Evolutionary conservation across 2,329 filamentous ascomycete genomes (phyloP).

Genomic region (Fusarium euwallaceae): DNA sequence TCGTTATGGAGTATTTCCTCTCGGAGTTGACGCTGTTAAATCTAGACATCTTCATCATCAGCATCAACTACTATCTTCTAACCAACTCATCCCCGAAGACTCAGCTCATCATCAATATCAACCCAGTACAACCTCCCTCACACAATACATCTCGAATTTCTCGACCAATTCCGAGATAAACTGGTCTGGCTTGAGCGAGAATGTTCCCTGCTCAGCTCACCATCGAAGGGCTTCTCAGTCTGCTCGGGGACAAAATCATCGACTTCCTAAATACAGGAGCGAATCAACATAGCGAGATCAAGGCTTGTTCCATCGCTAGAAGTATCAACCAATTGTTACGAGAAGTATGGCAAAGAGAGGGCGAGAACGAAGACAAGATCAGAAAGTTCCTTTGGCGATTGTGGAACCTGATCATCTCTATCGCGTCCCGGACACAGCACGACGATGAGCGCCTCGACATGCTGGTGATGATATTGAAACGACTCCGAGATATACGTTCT

Average conservation of each 20-base stretch:
- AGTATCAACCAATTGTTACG: neutral
- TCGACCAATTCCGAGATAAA: neutral
- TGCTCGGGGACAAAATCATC: neutral
- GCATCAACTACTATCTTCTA: neutral
- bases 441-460: conserved; percentile 44
- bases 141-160: neutral
- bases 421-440: conserved; percentile 45
- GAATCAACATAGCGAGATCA: neutral
- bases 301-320: neutral
- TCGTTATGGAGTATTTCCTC: neutral
- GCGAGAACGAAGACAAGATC: neutral
- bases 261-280: neutral
- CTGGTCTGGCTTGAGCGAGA: neutral
- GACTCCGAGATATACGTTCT: conserved; percentile 40
- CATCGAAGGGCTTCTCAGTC: neutral
- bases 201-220: neutral
- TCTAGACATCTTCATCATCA: neutral
- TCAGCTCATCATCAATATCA: neutral
- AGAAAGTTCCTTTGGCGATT: conserved; percentile 47
- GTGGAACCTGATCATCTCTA: conserved; percentile 46
- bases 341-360: neutral
- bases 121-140: neutral
- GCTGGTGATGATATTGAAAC: conserved; percentile 38
- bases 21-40: neutral
- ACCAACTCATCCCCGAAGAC: neutral